Evolutionary conservation across 306 rosid species (phyloP).

Genomic region (Dicorynia guianensis): DNA sequence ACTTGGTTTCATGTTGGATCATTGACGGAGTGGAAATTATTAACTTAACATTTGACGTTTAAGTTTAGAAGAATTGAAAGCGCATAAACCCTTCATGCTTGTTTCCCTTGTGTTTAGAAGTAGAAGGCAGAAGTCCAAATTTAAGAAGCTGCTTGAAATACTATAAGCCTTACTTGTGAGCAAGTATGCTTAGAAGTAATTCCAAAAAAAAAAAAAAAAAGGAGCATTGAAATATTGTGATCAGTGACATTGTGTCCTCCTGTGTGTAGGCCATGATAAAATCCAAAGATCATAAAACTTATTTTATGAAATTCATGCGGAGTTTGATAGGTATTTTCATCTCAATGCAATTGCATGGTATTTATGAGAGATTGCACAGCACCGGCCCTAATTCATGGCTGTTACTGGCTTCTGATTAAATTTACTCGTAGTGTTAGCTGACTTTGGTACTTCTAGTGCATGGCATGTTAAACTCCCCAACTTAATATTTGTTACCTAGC

Average conservation of each 20-base stretch:
- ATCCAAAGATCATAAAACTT: background rate
- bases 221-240: background rate
- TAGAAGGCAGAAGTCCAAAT: background rate
- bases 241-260: background rate
- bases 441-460: constrained; percentile 19
- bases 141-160: background rate
- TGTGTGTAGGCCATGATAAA: background rate
- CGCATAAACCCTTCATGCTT: background rate
- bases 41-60: too few relatives aligned
- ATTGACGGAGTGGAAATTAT: too few relatives aligned
- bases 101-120: background rate
- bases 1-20: background rate
- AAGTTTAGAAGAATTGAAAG: too few relatives aligned
- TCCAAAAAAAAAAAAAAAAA: too few relatives aligned
- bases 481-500: background rate
- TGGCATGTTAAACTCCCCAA: background rate
- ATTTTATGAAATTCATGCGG: constrained; percentile 12
- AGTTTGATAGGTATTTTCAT: constrained; percentile 6
- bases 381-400: constrained; percentile 30
- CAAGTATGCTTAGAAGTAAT: too few relatives aligned
- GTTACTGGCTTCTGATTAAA: constrained; percentile 26
- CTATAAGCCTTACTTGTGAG: too few relatives aligned
- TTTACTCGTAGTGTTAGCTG: constrained; percentile 17
- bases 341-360: constrained; percentile 3
- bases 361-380: background rate